Percentiles rank a stretch among this genome's conserved stretches.
These are phyloP conservation scores for Debaryomyces prosopidis DNA, from an alignment of 805 yeast genomes.

Conservation along the genomic window DNA sequence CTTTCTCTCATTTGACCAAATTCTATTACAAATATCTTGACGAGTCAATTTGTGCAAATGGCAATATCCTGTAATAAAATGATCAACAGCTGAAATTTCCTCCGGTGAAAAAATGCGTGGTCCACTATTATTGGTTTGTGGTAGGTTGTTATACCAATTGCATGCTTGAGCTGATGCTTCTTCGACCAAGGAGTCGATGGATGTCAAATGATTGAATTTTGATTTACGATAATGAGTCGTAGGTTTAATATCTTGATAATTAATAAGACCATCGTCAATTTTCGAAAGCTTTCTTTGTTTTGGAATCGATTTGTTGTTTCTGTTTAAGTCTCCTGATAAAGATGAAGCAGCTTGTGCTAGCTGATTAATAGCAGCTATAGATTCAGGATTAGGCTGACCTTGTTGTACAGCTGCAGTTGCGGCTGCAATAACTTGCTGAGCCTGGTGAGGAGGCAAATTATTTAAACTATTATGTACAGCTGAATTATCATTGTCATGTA, in stretches of 20 bases:
- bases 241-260: slow-evolving; percentile 5
- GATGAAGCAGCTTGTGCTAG: slow-evolving; percentile 31
- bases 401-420: slow-evolving; percentile 23
- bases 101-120: slow-evolving; percentile 55
- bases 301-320: slow-evolving; percentile 4
- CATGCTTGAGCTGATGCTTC: slow-evolving; percentile 37
- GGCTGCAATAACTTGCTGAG: slow-evolving; percentile 30
- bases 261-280: slow-evolving; percentile 4
- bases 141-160: slow-evolving; percentile 34
- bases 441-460: slow-evolving; percentile 23
- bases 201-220: slow-evolving; percentile 25
- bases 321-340: slow-evolving; percentile 11
- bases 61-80: slow-evolving; percentile 70
- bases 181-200: slow-evolving; percentile 33
- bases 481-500: slow-evolving; percentile 11
- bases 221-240: slow-evolving; percentile 9
- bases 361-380: slow-evolving; percentile 26
- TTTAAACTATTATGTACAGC: slow-evolving; percentile 12
- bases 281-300: slow-evolving; percentile 8
- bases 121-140: slow-evolving; percentile 24
- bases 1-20: slow-evolving; percentile 83
- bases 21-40: slow-evolving; percentile 73
- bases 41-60: slow-evolving; percentile 60
- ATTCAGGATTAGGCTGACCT: slow-evolving; percentile 10
- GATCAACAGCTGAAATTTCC: slow-evolving; percentile 71